Percentiles rank a stretch among this genome's conserved stretches.
These are phyloP conservation scores for Naganishia cerealis DNA, from an alignment of 1,284 basidiomycete genomes.

Conservation along the genomic window DNA sequence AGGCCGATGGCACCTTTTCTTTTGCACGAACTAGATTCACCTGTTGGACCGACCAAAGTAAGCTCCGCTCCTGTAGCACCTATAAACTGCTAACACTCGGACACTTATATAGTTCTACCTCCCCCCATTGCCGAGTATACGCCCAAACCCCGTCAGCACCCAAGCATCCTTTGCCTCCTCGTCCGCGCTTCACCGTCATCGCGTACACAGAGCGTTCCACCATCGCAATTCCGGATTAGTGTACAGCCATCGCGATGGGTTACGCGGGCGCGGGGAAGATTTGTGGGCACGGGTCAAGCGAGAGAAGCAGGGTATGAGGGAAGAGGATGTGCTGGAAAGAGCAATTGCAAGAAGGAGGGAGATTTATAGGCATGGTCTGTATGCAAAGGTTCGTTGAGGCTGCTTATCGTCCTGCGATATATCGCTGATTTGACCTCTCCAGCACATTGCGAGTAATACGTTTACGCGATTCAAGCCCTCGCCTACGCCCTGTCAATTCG, in stretches of 20 bases:
- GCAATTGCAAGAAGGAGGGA: constrained; percentile 63
- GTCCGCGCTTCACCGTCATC: constrained; percentile 12
- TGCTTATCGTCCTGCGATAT: too few relatives aligned
- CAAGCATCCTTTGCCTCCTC: constrained; percentile 25
- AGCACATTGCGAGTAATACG: constrained; percentile 76
- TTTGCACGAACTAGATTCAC: constrained; percentile 63
- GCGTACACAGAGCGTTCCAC: constrained; percentile 8
- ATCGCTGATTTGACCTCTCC: neutral
- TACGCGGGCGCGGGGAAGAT: constrained; percentile 23
- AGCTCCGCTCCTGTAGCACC: constrained; percentile 10
- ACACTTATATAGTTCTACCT: constrained; percentile 63
- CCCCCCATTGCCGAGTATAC: constrained; percentile 61
- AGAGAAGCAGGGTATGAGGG: constrained; percentile 59
- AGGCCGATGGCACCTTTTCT: constrained; percentile 71
- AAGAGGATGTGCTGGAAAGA: constrained; percentile 65
- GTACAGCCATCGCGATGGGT: constrained; percentile 27
- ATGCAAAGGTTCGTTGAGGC: constrained; percentile 67
- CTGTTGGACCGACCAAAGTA: constrained; percentile 48
- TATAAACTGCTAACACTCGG: neutral
- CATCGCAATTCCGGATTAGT: neutral
- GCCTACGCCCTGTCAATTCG: constrained; percentile 74
- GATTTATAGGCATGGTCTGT: constrained; percentile 72
- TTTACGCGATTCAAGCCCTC: constrained; percentile 77
- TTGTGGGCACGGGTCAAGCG: constrained; percentile 56
- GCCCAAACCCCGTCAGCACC: constrained; percentile 55